phyloP scores from a whole-genome alignment of 192 early-diverging fungal species.

The Backusella westeae region DNA sequence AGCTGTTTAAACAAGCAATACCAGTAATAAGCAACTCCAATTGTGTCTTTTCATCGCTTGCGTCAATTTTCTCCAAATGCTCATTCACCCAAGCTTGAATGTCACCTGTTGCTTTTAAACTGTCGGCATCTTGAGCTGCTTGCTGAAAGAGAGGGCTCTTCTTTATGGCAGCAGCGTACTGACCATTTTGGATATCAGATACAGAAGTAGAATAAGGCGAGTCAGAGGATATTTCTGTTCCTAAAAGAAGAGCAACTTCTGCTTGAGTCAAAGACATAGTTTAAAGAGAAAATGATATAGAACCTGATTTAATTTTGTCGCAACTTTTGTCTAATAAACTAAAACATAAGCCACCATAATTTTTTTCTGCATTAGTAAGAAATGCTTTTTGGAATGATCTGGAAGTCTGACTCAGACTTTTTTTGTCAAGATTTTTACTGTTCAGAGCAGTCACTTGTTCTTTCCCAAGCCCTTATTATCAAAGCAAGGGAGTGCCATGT shows the following conservation, averaged over 20 bases:
- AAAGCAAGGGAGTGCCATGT: neutral
- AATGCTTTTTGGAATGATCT: neutral
- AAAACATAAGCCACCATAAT: neutral
- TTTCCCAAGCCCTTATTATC: neutral
- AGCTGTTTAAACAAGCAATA: slow-evolving; percentile 71
- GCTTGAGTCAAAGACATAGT: neutral
- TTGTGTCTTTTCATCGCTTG: neutral
- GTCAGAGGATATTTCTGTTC: neutral
- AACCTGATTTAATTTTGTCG: neutral
- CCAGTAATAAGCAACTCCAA: slow-evolving; percentile 56
- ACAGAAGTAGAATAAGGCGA: neutral
- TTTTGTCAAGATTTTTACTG: neutral
- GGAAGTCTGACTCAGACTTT: neutral
- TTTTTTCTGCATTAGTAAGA: slow-evolving; percentile 10
- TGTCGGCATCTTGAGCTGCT: neutral
- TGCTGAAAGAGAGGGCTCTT: neutral
- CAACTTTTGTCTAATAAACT: neutral
- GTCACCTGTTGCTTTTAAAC: neutral
- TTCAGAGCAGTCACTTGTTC: neutral
- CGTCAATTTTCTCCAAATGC: neutral
- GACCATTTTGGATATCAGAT: neutral
- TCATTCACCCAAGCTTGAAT: neutral
- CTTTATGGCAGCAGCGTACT: slow-evolving; percentile 3
- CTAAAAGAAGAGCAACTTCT: slow-evolving; percentile 8
- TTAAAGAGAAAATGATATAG: neutral